Evolutionary conservation across 2,329 filamentous ascomycete species (phyloP).

Genomic region (Teratosphaeria nubilosa): DNA sequence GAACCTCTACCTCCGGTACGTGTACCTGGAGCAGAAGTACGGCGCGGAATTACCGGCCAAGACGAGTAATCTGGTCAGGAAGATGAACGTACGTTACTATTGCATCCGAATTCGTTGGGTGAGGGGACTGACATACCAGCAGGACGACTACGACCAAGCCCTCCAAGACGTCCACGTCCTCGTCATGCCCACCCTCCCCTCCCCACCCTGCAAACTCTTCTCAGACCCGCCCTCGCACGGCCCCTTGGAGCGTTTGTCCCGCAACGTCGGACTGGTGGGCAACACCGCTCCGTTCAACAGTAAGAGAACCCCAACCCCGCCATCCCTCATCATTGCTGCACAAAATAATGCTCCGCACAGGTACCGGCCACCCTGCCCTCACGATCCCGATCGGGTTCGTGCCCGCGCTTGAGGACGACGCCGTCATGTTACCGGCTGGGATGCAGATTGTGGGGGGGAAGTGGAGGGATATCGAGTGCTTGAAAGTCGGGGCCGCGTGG

Average conservation of each 20-base stretch:
- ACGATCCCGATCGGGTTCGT: slow-evolving; percentile 31
- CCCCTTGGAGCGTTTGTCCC: slow-evolving; percentile 9
- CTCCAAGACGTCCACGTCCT: slow-evolving; percentile 36
- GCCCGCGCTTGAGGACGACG: slow-evolving; percentile 8
- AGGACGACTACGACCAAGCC: slow-evolving; percentile 35
- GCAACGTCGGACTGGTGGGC: slow-evolving; percentile 9
- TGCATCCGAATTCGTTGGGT: neutral
- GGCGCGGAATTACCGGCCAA: slow-evolving; percentile 27
- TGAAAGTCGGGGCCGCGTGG: slow-evolving; percentile 11
- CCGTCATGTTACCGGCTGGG: slow-evolving; percentile 19
- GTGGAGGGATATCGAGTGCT: slow-evolving; percentile 7
- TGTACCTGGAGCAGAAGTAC: slow-evolving; percentile 8
- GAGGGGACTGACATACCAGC: neutral
- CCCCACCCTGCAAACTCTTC: slow-evolving; percentile 8
- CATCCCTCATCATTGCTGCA: too few species aligned
- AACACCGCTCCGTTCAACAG: slow-evolving; percentile 12
- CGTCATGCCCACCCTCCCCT: slow-evolving; percentile 37
- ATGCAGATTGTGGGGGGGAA: slow-evolving; percentile 23
- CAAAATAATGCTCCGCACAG: neutral
- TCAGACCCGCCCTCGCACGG: slow-evolving; percentile 5
- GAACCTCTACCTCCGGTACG: slow-evolving; percentile 9
- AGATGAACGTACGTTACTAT: slow-evolving; percentile 24
- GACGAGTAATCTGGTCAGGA: slow-evolving; percentile 32
- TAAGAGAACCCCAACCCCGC: neutral
- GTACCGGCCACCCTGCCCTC: slow-evolving; percentile 35